Base-by-base conservation (phyloP, 2,329 filamentous ascomycete genomes). In the Pyricularia sp. region DNA sequence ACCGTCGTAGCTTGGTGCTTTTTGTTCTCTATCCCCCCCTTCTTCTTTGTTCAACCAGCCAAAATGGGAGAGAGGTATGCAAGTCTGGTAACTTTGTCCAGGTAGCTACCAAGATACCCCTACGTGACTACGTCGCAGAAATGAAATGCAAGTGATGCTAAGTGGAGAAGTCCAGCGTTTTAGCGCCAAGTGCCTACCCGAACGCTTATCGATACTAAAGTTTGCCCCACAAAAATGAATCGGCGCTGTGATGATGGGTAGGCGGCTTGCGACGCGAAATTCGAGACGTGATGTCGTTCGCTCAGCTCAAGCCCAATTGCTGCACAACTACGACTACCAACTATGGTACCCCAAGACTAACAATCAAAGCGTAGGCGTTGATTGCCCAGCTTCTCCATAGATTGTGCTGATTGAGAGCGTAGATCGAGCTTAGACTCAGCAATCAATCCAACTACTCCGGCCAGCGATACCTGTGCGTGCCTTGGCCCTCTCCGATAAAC, bases 211-310 rank as follows among this genome's bases (percentile, higher is more conserved):
- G 59, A 63, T 63, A 63, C 25, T 20, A 28, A 63, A 30, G 28
- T 28, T 28, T 63, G 25, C 59, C 59, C 59, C 59, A 63, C 59
- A 63, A 63, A 26, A 30, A 28, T 28, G 14, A 61, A 63, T 28
- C 23, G 59, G 59, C 59, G 59, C 59, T 63, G 25, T 63, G 25
- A 63, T 63, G 59, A 23, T 63, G 14, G 59, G 25, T 26, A 12
- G 26, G 23, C 25, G 58, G 58, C 58, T 63, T 63, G 59, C 59
- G 59, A 63, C 59, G 59, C 59, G 59, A 63, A 63, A 63, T 63
- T 63, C 59, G 23, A 26, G 59, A 63, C 59, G 59, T 63, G 59
- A 63, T 63, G 26, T 55, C 42, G 42, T 55, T 17, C 6, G 20
- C n/a, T 11, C 11, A 42, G 33, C 33, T 55, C 20, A 1, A 55